Percentiles rank a stretch among this genome's conserved stretches.
Conservation (phyloP, 306 rosid species). For the Lathyrus aphaca region DNA sequence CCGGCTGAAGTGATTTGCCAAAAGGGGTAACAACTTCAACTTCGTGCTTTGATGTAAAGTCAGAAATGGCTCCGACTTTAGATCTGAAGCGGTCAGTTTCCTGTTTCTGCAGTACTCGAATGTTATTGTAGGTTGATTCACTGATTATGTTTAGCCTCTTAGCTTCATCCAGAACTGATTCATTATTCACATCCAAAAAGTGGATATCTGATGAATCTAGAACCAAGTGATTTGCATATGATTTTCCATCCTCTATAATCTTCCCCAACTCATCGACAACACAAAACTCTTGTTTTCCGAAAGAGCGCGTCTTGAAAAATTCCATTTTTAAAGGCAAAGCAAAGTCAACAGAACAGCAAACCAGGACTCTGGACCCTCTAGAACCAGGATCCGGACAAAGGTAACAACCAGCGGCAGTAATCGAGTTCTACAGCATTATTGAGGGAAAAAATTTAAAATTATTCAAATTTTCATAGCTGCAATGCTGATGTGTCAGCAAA, state of each 20-base stretch:
- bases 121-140: constrained; percentile 58
- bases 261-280: constrained; percentile 49
- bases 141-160: constrained; percentile 60
- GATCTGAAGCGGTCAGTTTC: constrained; percentile 73
- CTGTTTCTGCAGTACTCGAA: constrained; percentile 61
- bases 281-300: constrained; percentile 34
- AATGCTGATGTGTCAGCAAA: background rate
- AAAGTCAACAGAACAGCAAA: constrained; percentile 68
- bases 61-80: constrained; percentile 44
- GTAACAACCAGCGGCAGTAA: constrained; percentile 91
- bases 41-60: constrained; percentile 44
- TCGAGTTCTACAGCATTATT: constrained; percentile 63
- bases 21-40: constrained; percentile 40
- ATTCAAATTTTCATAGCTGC: constrained; percentile 24
- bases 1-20: constrained; percentile 54
- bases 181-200: constrained; percentile 64
- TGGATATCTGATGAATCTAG: constrained; percentile 65
- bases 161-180: constrained; percentile 69
- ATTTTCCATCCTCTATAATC: constrained; percentile 60
- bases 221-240: constrained; percentile 45
- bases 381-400: constrained; percentile 94
- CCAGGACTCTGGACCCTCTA: constrained; percentile 69
- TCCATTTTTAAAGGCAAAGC: constrained; percentile 65
- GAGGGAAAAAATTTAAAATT: constrained; percentile 25
- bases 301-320: constrained; percentile 39